phyloP scores from a whole-genome alignment of 495 filamentous ascomycete genomes.

The Hypoxylon crocopeplum region DNA sequence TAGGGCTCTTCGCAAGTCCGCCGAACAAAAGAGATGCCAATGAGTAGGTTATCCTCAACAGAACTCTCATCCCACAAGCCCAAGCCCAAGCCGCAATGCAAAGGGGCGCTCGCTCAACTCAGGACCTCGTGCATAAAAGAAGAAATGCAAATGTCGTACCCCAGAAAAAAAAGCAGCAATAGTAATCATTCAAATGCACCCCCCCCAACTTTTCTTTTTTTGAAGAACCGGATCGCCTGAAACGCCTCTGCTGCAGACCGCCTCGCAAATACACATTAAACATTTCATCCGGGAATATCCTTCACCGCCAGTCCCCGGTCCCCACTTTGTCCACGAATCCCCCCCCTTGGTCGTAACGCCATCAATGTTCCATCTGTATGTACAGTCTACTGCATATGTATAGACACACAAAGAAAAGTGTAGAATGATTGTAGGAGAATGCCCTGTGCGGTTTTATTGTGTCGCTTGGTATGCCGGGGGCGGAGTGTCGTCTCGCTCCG shows the following conservation, averaged over 20 bases:
- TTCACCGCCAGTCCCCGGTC: slow-evolving; percentile 22
- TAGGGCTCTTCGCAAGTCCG: too few species aligned
- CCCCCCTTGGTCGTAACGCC: slow-evolving; percentile 37
- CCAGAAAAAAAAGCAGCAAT: too few species aligned
- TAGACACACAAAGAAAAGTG: slow-evolving; percentile 39
- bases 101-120: too few species aligned
- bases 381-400: slow-evolving; percentile 30
- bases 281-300: slow-evolving; percentile 30
- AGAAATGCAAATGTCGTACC: too few species aligned
- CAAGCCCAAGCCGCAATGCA: background rate
- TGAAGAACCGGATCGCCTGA: slow-evolving; percentile 31
- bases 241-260: slow-evolving; percentile 42
- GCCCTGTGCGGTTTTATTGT: slow-evolving; percentile 33
- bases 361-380: slow-evolving; percentile 27
- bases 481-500: slow-evolving; percentile 61
- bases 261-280: slow-evolving; percentile 36
- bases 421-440: background rate
- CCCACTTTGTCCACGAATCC: background rate
- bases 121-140: too few species aligned
- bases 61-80: too few species aligned
- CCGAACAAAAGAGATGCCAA: background rate
- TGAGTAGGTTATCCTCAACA: too few species aligned
- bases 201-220: slow-evolving; percentile 25
- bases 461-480: slow-evolving; percentile 68
- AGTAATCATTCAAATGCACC: too few species aligned